phyloP scores from a whole-genome alignment of 2,329 filamentous ascomycete genomes.

The Botrytis squamosa region DNA sequence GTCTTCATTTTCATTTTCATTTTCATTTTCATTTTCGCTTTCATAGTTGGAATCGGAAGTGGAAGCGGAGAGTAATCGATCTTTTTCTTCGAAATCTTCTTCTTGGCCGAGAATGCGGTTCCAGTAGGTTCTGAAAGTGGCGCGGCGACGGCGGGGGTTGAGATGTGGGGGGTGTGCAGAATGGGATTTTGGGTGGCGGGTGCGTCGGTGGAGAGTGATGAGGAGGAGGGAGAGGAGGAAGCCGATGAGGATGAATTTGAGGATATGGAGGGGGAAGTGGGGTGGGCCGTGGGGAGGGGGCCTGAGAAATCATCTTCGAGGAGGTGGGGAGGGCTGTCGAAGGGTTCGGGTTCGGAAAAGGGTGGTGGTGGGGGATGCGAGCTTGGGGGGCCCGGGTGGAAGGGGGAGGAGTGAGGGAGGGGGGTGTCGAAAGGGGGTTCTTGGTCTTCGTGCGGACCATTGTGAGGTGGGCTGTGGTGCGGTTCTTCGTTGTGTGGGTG shows the following conservation, averaged over 20 bases:
- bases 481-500: background rate
- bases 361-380: background rate
- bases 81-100: conserved; percentile 33
- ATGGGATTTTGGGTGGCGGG: conserved; percentile 24
- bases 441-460: background rate
- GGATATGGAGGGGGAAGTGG: conserved; percentile 23
- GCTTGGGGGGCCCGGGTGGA: no score
- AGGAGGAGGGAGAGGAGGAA: conserved; percentile 33
- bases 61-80: background rate
- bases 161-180: conserved; percentile 25
- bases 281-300: conserved; percentile 2
- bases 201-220: conserved; percentile 29
- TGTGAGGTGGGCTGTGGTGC: background rate
- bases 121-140: conserved; percentile 24
- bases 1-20: background rate
- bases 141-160: conserved; percentile 28
- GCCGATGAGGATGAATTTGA: conserved; percentile 30
- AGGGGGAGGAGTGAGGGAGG: background rate
- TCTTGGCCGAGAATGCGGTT: conserved; percentile 22
- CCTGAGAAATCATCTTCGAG: background rate
- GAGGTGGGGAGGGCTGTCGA: background rate
- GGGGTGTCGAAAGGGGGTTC: background rate
- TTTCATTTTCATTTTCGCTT: conserved; percentile 22
- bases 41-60: no score
- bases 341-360: background rate